Conservation (phyloP, 441 rosid genomes). For the Bruguiera hainesii region DNA sequence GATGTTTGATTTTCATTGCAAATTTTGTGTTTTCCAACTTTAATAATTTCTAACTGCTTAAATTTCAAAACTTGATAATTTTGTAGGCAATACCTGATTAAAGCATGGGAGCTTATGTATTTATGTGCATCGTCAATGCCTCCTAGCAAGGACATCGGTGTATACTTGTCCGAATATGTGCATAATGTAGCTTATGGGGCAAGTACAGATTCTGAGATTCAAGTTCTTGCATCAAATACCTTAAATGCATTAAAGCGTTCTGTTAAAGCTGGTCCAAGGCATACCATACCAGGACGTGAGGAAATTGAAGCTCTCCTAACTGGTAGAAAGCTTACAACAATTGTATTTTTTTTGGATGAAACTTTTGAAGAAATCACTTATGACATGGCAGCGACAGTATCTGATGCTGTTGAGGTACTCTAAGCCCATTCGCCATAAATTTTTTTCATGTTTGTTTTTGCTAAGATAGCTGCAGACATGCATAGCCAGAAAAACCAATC, state of each 20-base stretch:
- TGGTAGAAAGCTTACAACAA: conserved; percentile 83
- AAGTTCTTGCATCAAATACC: conserved; percentile 72
- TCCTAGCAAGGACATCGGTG: conserved; percentile 97
- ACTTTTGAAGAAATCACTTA: conserved; percentile 97
- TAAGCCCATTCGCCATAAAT: not conserved
- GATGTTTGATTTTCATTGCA: conserved; percentile 10
- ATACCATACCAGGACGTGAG: conserved; percentile 85
- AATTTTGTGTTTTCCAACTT: conserved; percentile 2
- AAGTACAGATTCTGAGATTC: conserved; percentile 71
- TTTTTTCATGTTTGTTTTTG: conserved; percentile 5
- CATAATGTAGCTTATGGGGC: conserved; percentile 76
- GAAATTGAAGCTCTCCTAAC: conserved; percentile 95
- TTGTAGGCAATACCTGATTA: conserved; percentile 75
- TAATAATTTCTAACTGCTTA: conserved; percentile 2
- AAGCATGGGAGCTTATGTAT: conserved; percentile 97
- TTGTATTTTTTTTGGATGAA: conserved; percentile 93
- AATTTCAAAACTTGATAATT: conserved; percentile 20
- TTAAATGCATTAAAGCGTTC: conserved; percentile 87
- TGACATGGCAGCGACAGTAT: conserved; percentile 93
- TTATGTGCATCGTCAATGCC: conserved; percentile 98
- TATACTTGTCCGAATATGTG: conserved; percentile 82
- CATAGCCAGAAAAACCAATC: not conserved
- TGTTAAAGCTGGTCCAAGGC: conserved; percentile 95
- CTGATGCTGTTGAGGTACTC: conserved; percentile 96
- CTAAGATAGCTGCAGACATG: not conserved